A percentile compares a stretch with the other conserved stretches of the same genome.
Conservation (phyloP, 352 stramenopile species). For the Pythium monospermum region DNA sequence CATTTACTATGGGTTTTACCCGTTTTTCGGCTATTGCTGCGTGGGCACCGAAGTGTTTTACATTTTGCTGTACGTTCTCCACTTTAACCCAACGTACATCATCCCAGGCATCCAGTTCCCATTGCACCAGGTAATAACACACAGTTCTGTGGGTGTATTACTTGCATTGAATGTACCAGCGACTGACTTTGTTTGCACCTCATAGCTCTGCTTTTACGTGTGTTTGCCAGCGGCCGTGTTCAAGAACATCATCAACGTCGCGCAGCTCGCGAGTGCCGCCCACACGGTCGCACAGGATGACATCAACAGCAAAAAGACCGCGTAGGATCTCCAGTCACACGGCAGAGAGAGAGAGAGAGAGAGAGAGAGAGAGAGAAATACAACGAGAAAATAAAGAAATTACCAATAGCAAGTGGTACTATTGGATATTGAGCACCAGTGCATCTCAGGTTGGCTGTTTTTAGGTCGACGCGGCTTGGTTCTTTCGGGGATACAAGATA, state of each 20-base stretch:
- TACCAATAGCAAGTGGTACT: too few relatives aligned
- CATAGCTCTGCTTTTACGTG: conserved; percentile 76
- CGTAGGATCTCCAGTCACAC: too few relatives aligned
- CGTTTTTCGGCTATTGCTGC: conserved; percentile 92
- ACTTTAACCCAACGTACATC: conserved; percentile 67
- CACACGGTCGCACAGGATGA: conserved; percentile 73
- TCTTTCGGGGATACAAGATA: conserved; percentile 88
- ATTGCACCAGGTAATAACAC: conserved; percentile 42
- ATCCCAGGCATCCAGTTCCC: conserved; percentile 52
- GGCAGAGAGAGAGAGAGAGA: too few relatives aligned
- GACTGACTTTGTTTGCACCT: background rate
- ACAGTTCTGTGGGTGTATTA: background rate
- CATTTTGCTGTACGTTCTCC: conserved; percentile 87
- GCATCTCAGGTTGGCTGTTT: too few relatives aligned
- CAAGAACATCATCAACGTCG: conserved; percentile 93
- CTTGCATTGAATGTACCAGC: too few relatives aligned
- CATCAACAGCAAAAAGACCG: conserved; percentile 50
- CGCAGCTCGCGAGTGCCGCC: conserved; percentile 84
- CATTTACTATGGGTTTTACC: conserved; percentile 91
- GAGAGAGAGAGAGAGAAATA: too few relatives aligned
- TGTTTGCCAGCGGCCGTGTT: conserved; percentile 87
- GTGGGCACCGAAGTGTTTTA: conserved; percentile 91
- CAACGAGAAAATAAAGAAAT: background rate
- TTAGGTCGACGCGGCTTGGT: too few relatives aligned
- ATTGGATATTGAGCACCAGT: too few relatives aligned